These are phyloP conservation scores for Plenodomus lindquistii DNA, from an alignment of 2,329 filamentous ascomycete species.

Conservation along the genomic window DNA sequence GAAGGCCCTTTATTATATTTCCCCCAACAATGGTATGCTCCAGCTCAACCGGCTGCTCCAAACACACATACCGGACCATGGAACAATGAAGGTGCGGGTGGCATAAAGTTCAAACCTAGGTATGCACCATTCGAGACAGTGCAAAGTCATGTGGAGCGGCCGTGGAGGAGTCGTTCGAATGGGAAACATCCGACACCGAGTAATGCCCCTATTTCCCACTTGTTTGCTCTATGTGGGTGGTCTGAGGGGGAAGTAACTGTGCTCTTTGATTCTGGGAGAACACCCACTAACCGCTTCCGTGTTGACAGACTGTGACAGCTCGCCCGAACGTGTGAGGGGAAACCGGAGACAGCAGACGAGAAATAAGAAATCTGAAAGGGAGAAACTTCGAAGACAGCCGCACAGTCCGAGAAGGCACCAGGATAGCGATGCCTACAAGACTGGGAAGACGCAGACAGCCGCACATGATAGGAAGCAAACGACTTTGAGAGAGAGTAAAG, in stretches of 20 bases:
- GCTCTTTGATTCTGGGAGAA: not conserved
- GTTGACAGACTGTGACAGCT: not conserved
- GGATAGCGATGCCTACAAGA: not conserved
- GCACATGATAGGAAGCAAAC: not conserved
- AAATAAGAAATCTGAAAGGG: not conserved
- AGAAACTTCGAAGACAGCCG: not conserved
- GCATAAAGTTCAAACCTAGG: slow-evolving; percentile 10
- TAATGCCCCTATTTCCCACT: slow-evolving; percentile 25
- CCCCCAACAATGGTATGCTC: slow-evolving; percentile 9
- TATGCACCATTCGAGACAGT: slow-evolving; percentile 23
- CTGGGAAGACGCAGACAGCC: not conserved
- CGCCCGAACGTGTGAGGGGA: not conserved
- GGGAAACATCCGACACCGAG: slow-evolving; percentile 19
- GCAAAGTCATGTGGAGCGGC: slow-evolving; percentile 5
- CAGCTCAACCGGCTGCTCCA: slow-evolving; percentile 7
- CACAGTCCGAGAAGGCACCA: not conserved
- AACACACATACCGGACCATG: slow-evolving; percentile 17
- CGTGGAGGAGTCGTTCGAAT: slow-evolving; percentile 13
- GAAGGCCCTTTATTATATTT: slow-evolving; percentile 9
- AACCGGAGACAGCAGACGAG: not conserved
- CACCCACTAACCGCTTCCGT: not conserved
- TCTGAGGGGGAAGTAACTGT: not conserved
- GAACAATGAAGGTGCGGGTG: slow-evolving; percentile 4
- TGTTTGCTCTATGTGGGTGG: not conserved
- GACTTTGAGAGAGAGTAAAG: not conserved